phyloP scores from a whole-genome alignment of 805 yeast species.

The Kodamaea hsintzibuensis region DNA sequence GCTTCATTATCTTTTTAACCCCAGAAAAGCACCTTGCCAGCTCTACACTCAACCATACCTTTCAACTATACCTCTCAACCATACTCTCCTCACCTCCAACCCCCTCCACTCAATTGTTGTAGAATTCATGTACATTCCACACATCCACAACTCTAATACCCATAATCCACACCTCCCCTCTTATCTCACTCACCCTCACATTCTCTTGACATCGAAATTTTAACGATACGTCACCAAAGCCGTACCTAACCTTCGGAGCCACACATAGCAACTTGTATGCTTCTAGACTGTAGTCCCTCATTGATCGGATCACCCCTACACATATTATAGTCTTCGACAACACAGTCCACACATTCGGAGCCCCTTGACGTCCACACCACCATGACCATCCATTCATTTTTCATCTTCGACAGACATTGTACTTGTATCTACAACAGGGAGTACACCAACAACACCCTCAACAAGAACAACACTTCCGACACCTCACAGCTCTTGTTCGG shows the following conservation, averaged over 20 bases:
- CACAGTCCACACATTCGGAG: not conserved
- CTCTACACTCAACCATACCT: too few relatives aligned
- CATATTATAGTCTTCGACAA: too few relatives aligned
- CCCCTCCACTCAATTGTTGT: not conserved
- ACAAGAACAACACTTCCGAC: conserved; percentile 63
- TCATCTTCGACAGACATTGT: conserved; percentile 92
- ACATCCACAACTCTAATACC: not conserved
- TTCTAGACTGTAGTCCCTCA: not conserved
- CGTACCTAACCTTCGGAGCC: not conserved
- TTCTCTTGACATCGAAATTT: not conserved
- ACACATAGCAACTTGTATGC: not conserved
- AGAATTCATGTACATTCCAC: not conserved
- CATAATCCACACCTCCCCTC: not conserved
- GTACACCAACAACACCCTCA: conserved; percentile 38
- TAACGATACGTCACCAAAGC: not conserved
- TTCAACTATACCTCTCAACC: not conserved
- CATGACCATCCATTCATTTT: conserved; percentile 71
- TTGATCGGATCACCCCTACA: not conserved
- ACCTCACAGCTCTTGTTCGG: conserved; percentile 84
- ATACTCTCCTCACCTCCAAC: too few relatives aligned
- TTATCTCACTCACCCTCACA: not conserved
- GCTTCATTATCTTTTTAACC: too few relatives aligned
- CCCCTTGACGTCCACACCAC: not conserved
- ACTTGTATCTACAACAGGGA: conserved; percentile 81
- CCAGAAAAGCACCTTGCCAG: too few relatives aligned